Evolutionary conservation across 176 grass and related monocot species (phyloP).

Genomic region (Sorghum bicolor): DNA sequence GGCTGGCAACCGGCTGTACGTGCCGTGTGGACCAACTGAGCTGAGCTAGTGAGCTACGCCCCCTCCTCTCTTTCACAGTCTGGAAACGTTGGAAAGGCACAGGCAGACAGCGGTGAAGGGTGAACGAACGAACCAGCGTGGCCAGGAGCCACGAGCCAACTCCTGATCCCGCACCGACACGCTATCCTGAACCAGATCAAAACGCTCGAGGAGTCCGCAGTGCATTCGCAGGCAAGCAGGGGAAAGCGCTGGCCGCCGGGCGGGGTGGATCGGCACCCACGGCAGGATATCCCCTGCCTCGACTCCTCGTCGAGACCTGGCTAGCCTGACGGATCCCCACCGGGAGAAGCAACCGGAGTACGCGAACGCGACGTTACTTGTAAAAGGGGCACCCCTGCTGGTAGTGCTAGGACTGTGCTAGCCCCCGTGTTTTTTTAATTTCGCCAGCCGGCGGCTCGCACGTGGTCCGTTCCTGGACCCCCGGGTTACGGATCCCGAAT

Average conservation of each 20-base stretch:
- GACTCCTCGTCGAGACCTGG: not conserved
- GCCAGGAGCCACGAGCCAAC: not conserved
- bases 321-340: not conserved
- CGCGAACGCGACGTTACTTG: slow-evolving; percentile 4
- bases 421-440: not conserved
- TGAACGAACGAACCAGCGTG: not conserved
- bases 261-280: not conserved
- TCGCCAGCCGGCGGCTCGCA: slow-evolving; percentile 6
- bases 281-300: not conserved
- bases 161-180: slow-evolving; percentile 28
- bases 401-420: too few species aligned
- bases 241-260: not conserved
- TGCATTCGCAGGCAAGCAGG: not conserved
- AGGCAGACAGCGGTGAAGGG: not conserved
- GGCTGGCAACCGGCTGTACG: slow-evolving; percentile 4
- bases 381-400: not conserved
- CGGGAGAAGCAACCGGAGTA: slow-evolving; percentile 28
- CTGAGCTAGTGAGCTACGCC: not conserved
- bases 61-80: not conserved
- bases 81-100: not conserved
- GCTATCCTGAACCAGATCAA: not conserved
- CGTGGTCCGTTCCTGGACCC: not conserved
- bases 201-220: not conserved
- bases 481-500: not conserved
- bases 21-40: not conserved